Evolutionary conservation across 1,139 yeast genomes (phyloP), one percentile per base, ranked within the genome.

Genomic region (Diutina rugosa): DNA sequence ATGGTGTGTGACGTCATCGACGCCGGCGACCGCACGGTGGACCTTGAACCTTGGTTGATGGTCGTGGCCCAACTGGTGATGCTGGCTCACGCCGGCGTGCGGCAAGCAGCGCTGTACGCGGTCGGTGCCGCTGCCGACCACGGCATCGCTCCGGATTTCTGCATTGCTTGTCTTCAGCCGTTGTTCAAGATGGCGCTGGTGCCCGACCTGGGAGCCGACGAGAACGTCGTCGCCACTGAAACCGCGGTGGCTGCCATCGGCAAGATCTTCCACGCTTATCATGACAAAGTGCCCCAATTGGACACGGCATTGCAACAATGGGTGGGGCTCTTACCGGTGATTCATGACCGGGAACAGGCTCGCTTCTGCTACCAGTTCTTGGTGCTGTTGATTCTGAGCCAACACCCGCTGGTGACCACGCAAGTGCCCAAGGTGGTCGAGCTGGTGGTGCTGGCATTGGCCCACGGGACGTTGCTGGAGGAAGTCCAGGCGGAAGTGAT

Each of bases 331-430:
- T 79, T 93, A 63, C 99, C 99, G 35, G 80, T 91, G 54, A 72
- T 84, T 21, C 86, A 84, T 63, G 97, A 93, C 69, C 88, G 84
- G 52, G 95, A 88, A 63, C 96, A 95, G 8, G 97, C 98, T 1
- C 84, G 90, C n/a, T 89, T 78, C 69, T 85, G 90, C 30, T 93
- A 90, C 71, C 75, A 79, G 61, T 91, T 90, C 68, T 76, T 93
- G 64, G 74, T 85, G 35, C 88, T 86, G 61, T 75, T 93, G 64
- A 85, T 91, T 55, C 85, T 85, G 56, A 79, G 78, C 60, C 79
- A 81, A 57, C 95, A 90, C 62, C 81, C 86, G 4, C 74, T 84
- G 4, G 80, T 90, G 51, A 69, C 73, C 35, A 66, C 74, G 21
- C 83, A 84, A 59, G 69, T 83, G 14, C 83, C 86, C n/a, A 78